Evolutionary conservation across 768 basidiomycete genomes (phyloP).

Genomic region (Mycena kentingensis): DNA sequence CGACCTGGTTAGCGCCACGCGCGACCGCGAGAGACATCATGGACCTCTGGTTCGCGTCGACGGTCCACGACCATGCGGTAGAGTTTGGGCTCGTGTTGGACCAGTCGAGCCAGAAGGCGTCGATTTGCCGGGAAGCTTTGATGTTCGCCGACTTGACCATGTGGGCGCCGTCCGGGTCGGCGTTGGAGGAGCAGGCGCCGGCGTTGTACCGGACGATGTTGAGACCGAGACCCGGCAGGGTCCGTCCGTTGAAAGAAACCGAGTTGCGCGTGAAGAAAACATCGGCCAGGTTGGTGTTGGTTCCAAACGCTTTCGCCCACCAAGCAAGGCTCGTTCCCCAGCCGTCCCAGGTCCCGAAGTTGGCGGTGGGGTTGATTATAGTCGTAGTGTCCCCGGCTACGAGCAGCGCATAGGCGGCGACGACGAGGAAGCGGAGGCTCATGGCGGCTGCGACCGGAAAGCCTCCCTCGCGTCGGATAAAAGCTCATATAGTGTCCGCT

Average conservation of each 20-base stretch:
- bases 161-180: constrained; percentile 17
- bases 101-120: constrained; percentile 21
- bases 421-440: not conserved
- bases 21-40: constrained; percentile 16
- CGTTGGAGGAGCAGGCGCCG: constrained; percentile 18
- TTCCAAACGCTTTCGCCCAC: constrained; percentile 25
- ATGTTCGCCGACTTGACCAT: constrained; percentile 20
- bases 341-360: constrained; percentile 23
- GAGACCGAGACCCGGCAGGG: constrained; percentile 18
- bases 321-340: constrained; percentile 24
- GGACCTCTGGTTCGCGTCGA: constrained; percentile 23
- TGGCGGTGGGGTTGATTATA: constrained; percentile 13
- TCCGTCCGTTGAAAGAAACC: constrained; percentile 15
- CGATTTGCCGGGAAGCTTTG: constrained; percentile 15
- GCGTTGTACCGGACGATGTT: constrained; percentile 22
- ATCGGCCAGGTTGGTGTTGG: constrained; percentile 14
- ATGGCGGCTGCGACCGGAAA: too few relatives aligned
- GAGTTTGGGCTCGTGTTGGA: constrained; percentile 11
- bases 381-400: constrained; percentile 12
- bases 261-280: constrained; percentile 23
- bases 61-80: constrained; percentile 19
- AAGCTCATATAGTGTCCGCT: not conserved
- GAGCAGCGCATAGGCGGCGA: not conserved
- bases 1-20: constrained; percentile 19
- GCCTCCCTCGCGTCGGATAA: too few relatives aligned